Evolutionary conservation across 2,329 filamentous ascomycete species (phyloP).

Genomic region (Paecilomyces formosus): DNA sequence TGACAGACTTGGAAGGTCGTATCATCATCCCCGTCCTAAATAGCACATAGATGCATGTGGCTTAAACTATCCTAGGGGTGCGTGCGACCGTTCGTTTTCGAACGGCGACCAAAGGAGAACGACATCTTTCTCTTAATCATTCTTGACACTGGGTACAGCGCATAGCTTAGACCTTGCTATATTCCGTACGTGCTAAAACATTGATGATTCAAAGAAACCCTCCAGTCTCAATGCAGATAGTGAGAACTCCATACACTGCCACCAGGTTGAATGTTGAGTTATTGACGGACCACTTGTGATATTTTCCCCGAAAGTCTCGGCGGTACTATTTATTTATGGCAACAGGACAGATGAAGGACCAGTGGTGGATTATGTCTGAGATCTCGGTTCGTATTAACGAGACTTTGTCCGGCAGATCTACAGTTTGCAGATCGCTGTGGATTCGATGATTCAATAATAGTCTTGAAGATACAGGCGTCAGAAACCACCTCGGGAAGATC

Average conservation of each 20-base stretch:
- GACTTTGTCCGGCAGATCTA: constrained; percentile 3
- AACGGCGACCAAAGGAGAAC: not conserved
- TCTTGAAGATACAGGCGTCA: constrained; percentile 38
- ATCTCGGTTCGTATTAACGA: not conserved
- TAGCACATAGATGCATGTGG: constrained; percentile 45
- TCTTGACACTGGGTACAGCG: constrained; percentile 27
- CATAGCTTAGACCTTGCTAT: constrained; percentile 45
- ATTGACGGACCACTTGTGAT: constrained; percentile 46
- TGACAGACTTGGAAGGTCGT: constrained; percentile 30
- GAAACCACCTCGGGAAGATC: constrained; percentile 39
- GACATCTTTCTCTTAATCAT: not conserved
- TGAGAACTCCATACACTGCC: constrained; percentile 36
- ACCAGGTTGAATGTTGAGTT: constrained; percentile 43
- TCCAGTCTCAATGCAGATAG: constrained; percentile 36
- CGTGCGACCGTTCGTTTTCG: not conserved
- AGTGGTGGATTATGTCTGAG: not conserved
- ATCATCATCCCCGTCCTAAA: constrained; percentile 45
- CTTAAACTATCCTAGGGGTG: constrained; percentile 38
- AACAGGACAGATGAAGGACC: not conserved
- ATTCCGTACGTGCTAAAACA: constrained; percentile 45
- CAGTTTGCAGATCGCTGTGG: constrained; percentile 41
- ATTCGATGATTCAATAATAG: constrained; percentile 38
- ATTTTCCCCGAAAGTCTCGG: constrained; percentile 49
- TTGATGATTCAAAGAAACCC: constrained; percentile 16
- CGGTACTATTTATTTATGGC: constrained; percentile 6